Conservation (phyloP, 2,329 filamentous ascomycete genomes). For the Anisogramma anomala region DNA sequence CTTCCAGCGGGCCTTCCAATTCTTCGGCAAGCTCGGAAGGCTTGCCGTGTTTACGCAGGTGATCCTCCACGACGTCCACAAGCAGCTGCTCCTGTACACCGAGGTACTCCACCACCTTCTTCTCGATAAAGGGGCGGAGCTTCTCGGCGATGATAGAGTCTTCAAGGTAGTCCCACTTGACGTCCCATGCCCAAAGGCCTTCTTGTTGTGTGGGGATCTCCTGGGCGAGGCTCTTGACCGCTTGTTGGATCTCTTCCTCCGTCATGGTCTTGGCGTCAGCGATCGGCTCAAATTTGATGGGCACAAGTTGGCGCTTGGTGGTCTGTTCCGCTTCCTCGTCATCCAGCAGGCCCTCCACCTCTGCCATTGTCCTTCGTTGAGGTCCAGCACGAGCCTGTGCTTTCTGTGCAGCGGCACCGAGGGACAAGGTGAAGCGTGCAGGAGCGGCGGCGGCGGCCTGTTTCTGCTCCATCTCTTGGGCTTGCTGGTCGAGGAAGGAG, state of each 20-base stretch:
- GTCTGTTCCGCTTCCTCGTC: conserved; percentile 76
- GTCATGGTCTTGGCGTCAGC: conserved; percentile 57
- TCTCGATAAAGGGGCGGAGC: conserved; percentile 87
- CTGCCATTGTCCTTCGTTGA: conserved; percentile 70
- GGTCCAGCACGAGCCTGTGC: conserved; percentile 44
- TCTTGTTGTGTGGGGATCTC: conserved; percentile 84
- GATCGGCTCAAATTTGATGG: conserved; percentile 68
- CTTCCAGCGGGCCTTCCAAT: conserved; percentile 79
- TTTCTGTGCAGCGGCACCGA: conserved; percentile 77
- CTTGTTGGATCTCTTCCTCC: conserved; percentile 77
- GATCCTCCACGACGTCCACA: conserved; percentile 83
- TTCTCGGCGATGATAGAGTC: conserved; percentile 72
- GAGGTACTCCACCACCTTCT: conserved; percentile 94
- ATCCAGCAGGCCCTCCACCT: conserved; percentile 88
- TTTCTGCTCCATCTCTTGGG: conserved; percentile 56
- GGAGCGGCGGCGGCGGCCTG: conserved; percentile 38
- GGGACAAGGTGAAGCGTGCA: conserved; percentile 81
- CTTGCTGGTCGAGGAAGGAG: conserved; percentile 78
- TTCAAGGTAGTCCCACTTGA: conserved; percentile 88
- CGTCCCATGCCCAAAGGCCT: conserved; percentile 80
- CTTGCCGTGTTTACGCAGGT: conserved; percentile 61
- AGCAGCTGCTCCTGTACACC: conserved; percentile 94
- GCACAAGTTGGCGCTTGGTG: conserved; percentile 63
- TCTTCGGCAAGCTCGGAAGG: conserved; percentile 77
- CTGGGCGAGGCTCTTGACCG: conserved; percentile 68